Conservation (phyloP, 768 basidiomycete species). For the Cystofilobasidium ferigula region DNA sequence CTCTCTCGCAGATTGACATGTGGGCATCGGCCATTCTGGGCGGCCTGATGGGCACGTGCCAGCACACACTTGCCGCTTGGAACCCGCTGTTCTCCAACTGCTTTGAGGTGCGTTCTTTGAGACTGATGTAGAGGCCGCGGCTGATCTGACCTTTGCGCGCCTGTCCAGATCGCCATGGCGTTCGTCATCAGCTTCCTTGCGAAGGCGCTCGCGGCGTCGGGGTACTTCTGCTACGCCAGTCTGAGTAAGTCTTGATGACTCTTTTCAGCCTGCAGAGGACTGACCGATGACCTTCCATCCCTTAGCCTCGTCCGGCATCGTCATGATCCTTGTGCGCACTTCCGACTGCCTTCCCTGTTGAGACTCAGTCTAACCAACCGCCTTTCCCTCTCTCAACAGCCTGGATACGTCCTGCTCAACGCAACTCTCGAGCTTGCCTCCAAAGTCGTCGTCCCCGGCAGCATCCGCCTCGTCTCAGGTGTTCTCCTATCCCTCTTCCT, state of each 20-base stretch:
- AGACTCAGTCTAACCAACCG: background rate
- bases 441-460: conserved; percentile 16
- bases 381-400: background rate
- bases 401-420: conserved; percentile 16
- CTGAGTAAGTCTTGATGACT: background rate
- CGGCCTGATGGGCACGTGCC: conserved; percentile 22
- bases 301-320: conserved; percentile 22
- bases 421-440: conserved; percentile 21
- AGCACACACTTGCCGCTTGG: conserved; percentile 17
- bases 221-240: conserved; percentile 24
- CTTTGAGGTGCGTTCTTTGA: conserved; percentile 18
- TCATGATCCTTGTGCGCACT: conserved; percentile 1
- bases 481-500: conserved; percentile 20
- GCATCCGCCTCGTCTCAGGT: conserved; percentile 19
- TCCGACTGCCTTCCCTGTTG: background rate
- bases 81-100: conserved; percentile 23
- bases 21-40: conserved; percentile 17
- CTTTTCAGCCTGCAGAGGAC: background rate
- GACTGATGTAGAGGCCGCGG: background rate
- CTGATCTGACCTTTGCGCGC: background rate
- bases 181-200: conserved; percentile 23
- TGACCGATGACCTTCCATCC: background rate
- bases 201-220: conserved; percentile 14
- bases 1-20: conserved; percentile 19
- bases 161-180: conserved; percentile 24